Percentiles rank a stretch among this genome's conserved stretches.
Conservation (phyloP, 2,329 filamentous ascomycete genomes). For the Clonostachys rhizophaga region DNA sequence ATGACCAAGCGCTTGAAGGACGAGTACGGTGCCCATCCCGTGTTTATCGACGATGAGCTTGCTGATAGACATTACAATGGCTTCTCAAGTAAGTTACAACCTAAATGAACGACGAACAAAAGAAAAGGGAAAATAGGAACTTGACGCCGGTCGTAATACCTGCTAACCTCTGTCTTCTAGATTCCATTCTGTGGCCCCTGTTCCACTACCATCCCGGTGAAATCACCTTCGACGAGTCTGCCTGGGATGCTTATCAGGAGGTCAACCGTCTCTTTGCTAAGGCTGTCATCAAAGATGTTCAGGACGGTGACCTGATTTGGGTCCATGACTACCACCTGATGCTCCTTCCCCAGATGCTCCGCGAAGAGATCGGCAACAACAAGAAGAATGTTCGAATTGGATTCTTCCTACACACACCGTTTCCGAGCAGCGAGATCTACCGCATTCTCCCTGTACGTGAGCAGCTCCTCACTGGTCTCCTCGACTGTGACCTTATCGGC, state of each 20-base stretch:
- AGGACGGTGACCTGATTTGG: slow-evolving; percentile 95
- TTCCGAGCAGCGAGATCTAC: slow-evolving; percentile 96
- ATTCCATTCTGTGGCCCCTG: slow-evolving; percentile 96
- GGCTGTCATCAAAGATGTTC: slow-evolving; percentile 78
- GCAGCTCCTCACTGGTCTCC: slow-evolving; percentile 77
- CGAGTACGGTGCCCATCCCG: slow-evolving; percentile 83
- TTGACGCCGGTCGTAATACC: too few species aligned
- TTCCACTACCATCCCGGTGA: slow-evolving; percentile 99
- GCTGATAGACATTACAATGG: slow-evolving; percentile 97
- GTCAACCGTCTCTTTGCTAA: slow-evolving; percentile 92
- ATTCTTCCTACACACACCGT: slow-evolving; percentile 97
- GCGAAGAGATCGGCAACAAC: slow-evolving; percentile 74
- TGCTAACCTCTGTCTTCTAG: slow-evolving; percentile 31
- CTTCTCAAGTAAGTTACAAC: slow-evolving; percentile 73
- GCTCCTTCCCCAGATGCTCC: slow-evolving; percentile 92
- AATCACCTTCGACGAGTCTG: slow-evolving; percentile 94
- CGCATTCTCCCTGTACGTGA: slow-evolving; percentile 91
- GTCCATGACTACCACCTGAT: slow-evolving; percentile 98
- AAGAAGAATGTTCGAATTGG: slow-evolving; percentile 96
- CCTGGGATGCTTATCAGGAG: slow-evolving; percentile 89
- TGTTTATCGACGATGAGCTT: slow-evolving; percentile 90
- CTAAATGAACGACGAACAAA: background rate
- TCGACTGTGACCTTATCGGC: slow-evolving; percentile 92
- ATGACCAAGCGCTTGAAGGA: slow-evolving; percentile 78
- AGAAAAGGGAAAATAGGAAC: background rate